Conservation (phyloP, 345 rosid genomes). For the Eutrema japonicum region DNA sequence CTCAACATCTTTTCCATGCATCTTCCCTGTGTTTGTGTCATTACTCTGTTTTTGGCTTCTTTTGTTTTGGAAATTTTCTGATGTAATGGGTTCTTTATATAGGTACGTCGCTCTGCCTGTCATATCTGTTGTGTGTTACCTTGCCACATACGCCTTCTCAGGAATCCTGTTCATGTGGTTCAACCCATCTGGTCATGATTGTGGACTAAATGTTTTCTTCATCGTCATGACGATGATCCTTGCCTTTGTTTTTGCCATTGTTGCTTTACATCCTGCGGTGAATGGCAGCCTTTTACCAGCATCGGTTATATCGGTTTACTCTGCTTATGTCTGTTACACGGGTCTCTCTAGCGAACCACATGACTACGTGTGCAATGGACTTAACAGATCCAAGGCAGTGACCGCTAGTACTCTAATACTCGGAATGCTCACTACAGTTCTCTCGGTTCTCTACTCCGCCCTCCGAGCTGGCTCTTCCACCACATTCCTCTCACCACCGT, state of each 20-base stretch:
- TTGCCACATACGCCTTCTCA: conserved; percentile 75
- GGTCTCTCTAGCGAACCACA: conserved; percentile 98
- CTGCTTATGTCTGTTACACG: conserved; percentile 95
- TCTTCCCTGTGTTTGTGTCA: not conserved
- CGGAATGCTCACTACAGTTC: conserved; percentile 93
- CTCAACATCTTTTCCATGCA: conserved; percentile 24
- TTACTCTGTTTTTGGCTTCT: not conserved
- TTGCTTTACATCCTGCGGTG: conserved; percentile 92
- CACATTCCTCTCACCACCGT: conserved; percentile 82
- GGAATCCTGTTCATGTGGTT: conserved; percentile 96
- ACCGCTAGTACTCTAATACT: conserved; percentile 75
- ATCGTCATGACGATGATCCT: conserved; percentile 87
- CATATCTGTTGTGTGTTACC: conserved; percentile 79
- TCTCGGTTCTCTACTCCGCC: conserved; percentile 88
- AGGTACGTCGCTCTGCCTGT: conserved; percentile 90
- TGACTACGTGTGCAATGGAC: conserved; percentile 90
- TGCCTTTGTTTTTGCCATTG: conserved; percentile 65
- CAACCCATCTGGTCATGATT: conserved; percentile 92
- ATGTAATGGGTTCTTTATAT: conserved; percentile 31
- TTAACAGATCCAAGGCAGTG: conserved; percentile 74
- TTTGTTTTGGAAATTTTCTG: not conserved
- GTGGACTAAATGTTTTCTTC: conserved; percentile 94
- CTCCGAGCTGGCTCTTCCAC: conserved; percentile 94
- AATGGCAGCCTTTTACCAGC: conserved; percentile 99
- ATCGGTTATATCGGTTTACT: conserved; percentile 83